These are phyloP conservation scores for Zygoascus flipseniorum DNA, from an alignment of 805 yeast species.

Conservation along the genomic window DNA sequence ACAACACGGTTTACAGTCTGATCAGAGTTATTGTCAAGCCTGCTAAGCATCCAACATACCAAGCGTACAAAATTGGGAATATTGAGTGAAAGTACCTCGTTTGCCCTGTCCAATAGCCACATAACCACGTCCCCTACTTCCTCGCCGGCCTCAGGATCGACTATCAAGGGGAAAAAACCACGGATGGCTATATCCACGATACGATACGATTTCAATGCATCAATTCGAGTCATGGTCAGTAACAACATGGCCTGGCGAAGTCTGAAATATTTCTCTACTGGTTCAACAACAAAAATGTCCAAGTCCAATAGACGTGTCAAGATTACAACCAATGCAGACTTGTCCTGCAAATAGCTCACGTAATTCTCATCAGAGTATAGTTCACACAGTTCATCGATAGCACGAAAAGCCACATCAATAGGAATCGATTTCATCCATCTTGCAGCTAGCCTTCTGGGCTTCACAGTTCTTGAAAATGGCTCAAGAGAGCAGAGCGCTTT, in stretches of 20 bases:
- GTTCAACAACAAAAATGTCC: neutral
- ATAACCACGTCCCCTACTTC: neutral
- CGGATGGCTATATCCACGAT: neutral
- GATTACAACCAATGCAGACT: neutral
- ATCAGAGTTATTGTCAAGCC: neutral
- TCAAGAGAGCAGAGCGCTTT: neutral
- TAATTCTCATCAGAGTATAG: neutral
- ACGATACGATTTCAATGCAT: neutral
- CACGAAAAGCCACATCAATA: neutral
- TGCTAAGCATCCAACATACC: neutral
- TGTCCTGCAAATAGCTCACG: neutral
- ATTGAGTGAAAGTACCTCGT: neutral
- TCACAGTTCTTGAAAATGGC: neutral
- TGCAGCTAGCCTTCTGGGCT: neutral
- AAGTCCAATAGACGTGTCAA: neutral
- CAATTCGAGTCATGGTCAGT: neutral
- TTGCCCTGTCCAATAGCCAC: neutral
- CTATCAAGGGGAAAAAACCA: neutral
- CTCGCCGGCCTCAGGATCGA: neutral
- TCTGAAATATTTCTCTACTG: neutral
- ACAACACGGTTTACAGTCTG: neutral
- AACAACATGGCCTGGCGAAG: neutral
- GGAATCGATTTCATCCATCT: neutral
- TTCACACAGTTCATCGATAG: neutral
- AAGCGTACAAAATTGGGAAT: neutral